Evolutionary conservation across 1,284 basidiomycete species (phyloP), one percentile per base, ranked within the genome.

Genomic region (Schizopora paradoxa): DNA sequence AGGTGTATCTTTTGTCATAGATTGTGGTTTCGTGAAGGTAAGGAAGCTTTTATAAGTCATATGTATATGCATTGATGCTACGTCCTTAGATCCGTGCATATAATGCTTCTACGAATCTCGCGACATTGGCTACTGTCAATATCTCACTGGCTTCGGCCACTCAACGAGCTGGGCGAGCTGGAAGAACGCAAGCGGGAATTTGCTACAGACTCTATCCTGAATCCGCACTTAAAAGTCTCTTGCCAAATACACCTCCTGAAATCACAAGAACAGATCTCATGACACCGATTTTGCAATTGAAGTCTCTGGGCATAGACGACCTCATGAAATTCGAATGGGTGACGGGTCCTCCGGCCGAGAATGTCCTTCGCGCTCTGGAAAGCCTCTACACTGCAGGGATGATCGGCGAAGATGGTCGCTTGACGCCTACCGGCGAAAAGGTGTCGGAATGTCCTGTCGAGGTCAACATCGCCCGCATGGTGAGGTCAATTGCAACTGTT

Each of bases 321-420:
- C 63, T 99, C n/a, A 86, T 88, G 82, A 87, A 84, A 59, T 96
- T 99, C 60, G 92, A 96, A 58, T 99, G 91, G 82, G 77, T 98
- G 40, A 85, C 86, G 16, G 73, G 86, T 0, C 95, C 95, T 14
- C 88, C 91, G 2, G 80, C 85, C n/a, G 86, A 90, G 61, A 86
- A 84, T 57, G 76, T 98, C 28, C 67, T 93, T 27, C 70, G 89
- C 27, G 91, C 90, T 5, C 66, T 99, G 32, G 92, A 96, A 61
- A 73, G 74, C 16, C 66, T 90, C 8, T 72, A 77, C 32, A 69
- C 74, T 16, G 72, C 81, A n/a, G 81, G 78, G 7, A 84, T 89
- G 82, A 69, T 88, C 7, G 79, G 75, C 22, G 75, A 80, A 37
- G 75, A 82, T 56, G 86, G 85, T 4, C 68, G 74, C 19, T 57